Percentiles rank a stretch among this genome's conserved stretches.
Evolutionary conservation across 148 eudicot genomes (phyloP).

Genomic region (Pouteria glomerata): DNA sequence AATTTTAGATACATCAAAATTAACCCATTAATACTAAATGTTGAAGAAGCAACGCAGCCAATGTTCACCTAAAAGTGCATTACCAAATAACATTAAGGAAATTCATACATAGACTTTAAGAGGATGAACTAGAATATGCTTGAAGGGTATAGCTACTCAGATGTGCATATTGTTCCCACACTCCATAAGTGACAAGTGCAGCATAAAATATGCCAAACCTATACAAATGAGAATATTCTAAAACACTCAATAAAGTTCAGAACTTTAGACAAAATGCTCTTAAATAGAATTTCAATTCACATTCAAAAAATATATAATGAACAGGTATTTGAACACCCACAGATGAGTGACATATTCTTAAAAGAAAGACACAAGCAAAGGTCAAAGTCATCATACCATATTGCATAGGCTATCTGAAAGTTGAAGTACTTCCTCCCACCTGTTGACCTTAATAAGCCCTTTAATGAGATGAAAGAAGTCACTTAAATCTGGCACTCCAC

Average conservation of each 20-base stretch:
- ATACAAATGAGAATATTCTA: background rate
- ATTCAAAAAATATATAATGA: background rate
- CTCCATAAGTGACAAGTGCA: background rate
- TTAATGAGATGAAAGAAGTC: constrained; percentile 48
- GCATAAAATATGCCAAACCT: background rate
- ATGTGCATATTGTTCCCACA: background rate
- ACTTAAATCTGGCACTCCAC: constrained; percentile 54
- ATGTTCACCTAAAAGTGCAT: background rate
- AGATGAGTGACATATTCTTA: too few species aligned
- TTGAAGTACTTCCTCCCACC: constrained; percentile 85
- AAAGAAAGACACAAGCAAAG: background rate
- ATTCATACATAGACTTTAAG: background rate
- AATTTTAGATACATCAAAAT: background rate
- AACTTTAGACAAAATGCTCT: background rate
- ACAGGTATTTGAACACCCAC: background rate
- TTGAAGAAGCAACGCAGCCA: background rate
- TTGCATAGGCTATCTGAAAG: constrained; percentile 59
- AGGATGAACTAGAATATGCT: background rate
- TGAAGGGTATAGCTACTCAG: background rate
- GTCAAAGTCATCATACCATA: constrained; percentile 38
- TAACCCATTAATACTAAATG: background rate
- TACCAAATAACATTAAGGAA: background rate
- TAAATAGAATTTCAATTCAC: too few species aligned
- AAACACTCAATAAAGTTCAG: background rate
- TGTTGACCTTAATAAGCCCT: constrained; percentile 56